Conservation (phyloP, 805 yeast genomes). For the Ogataea chonburiensis region DNA sequence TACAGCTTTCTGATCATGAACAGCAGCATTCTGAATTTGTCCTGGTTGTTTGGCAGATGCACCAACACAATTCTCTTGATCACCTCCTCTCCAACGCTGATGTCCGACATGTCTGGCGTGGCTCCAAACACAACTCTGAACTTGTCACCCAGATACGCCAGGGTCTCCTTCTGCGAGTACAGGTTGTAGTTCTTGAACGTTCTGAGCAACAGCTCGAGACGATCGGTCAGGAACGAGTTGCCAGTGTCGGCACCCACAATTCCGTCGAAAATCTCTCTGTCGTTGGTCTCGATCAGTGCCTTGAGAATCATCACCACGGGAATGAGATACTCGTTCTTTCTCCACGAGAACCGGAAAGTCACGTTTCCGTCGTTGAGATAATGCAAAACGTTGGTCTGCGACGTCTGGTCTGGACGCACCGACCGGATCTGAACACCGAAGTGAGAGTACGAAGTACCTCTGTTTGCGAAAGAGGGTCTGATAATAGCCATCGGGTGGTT, state of each 20-base stretch:
- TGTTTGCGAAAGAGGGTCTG: constrained; percentile 89
- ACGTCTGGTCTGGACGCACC: constrained; percentile 95
- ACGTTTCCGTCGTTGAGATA: constrained; percentile 94
- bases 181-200: constrained; percentile 80
- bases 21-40: constrained; percentile 81
- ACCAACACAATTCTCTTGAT: constrained; percentile 83
- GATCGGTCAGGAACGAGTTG: constrained; percentile 95
- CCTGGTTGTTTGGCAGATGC: constrained; percentile 69
- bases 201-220: constrained; percentile 89
- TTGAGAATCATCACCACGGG: constrained; percentile 92
- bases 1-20: constrained; percentile 96
- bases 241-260: constrained; percentile 84
- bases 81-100: constrained; percentile 87
- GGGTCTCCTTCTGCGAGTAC: constrained; percentile 80
- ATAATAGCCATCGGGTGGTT: constrained; percentile 98
- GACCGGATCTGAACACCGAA: constrained; percentile 93
- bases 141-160: constrained; percentile 93
- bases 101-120: constrained; percentile 81
- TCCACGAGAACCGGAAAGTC: constrained; percentile 95
- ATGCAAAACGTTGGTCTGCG: constrained; percentile 96
- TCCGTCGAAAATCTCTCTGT: constrained; percentile 94
- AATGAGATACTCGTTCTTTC: constrained; percentile 89
- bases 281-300: constrained; percentile 87
- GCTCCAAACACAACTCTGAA: constrained; percentile 92
- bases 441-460: constrained; percentile 87